Base-by-base conservation (phyloP, 495 filamentous ascomycete species). In the Poronia punctata region DNA sequence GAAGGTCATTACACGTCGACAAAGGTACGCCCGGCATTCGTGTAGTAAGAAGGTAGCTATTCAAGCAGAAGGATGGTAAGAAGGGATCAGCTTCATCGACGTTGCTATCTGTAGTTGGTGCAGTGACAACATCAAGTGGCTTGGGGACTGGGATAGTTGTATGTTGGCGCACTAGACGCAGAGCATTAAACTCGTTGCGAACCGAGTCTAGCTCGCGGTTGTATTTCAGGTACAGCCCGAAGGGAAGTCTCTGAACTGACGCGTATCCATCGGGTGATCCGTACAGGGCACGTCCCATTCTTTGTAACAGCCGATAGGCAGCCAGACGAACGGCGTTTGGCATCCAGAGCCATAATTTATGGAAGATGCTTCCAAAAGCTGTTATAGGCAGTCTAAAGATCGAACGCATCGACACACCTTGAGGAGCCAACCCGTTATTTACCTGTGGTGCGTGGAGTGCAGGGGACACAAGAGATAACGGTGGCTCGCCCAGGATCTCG, bases 141-240 rank as follows among this genome's bases (percentile, higher is more conserved):
- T 41, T 7, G 0, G 59, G 61, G 11, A 45, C 48, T 9, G 56
- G 56, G 22, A 62, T 46, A 1, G 49, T 41, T 28, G 53, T 62
- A 22, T 60, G 28, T 14, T 30, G 42, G 16, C 38, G 52, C 30
- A 62, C 46, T 16, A 52, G 29, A 9, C 33, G 21, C 15, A 64
- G 40, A 9, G 61, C 58, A 37, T 57, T 54, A 42, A 54, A 55
- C 43, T 61, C 48, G 37, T 61, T 59, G 26, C 39, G 44, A 14
- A 21, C 17, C 17, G 18, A 7, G 38, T 41, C 54, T n/a, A 38
- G 9, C 8, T 52, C 38, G 20, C 19, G 15, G 11, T 40, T 16
- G 28, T 41, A 43, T 26, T 62, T 62, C 9, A 61, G 36, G 38
- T 61, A 65, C 7, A 62, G 48, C 14, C 61, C 61, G 33, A 62